Evolutionary conservation across 805 yeast species (phyloP).

Genomic region (Crinitomyces ghanaensis): DNA sequence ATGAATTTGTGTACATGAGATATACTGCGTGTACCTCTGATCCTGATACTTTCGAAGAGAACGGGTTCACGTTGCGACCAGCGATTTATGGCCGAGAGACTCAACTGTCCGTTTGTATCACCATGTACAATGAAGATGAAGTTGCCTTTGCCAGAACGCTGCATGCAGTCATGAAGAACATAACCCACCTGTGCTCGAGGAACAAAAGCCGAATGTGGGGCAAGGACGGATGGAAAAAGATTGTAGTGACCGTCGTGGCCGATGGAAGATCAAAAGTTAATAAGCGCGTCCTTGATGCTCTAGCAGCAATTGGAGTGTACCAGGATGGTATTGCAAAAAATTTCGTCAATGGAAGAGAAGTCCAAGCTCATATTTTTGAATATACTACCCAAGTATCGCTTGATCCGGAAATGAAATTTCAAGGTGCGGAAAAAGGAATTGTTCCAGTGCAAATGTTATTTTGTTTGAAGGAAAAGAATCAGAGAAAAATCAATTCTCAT

Average conservation of each 20-base stretch:
- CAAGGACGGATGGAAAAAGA: constrained; percentile 90
- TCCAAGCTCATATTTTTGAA: constrained; percentile 88
- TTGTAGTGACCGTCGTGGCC: constrained; percentile 80
- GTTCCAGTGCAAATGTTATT: constrained; percentile 85
- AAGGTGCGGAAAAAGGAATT: constrained; percentile 78
- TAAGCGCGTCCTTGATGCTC: constrained; percentile 72
- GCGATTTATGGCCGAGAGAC: constrained; percentile 83
- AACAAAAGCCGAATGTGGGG: constrained; percentile 87
- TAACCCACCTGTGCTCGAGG: constrained; percentile 77
- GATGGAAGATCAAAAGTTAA: constrained; percentile 90
- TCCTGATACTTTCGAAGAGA: constrained; percentile 70
- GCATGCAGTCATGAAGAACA: constrained; percentile 88
- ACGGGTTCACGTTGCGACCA: constrained; percentile 80
- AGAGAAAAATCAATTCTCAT: constrained; percentile 56
- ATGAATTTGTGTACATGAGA: constrained; percentile 92
- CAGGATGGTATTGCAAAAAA: constrained; percentile 97
- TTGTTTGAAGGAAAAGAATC: constrained; percentile 50
- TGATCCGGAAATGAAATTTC: constrained; percentile 79
- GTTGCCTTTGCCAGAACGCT: constrained; percentile 80
- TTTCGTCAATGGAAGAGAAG: constrained; percentile 81
- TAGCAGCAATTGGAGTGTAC: constrained; percentile 92
- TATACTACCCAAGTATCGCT: constrained; percentile 92
- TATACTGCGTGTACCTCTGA: constrained; percentile 94
- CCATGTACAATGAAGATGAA: constrained; percentile 97
- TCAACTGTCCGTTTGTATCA: constrained; percentile 82